These are phyloP conservation scores for Coniophora puteana DNA, from an alignment of 1,284 basidiomycete species.

Conservation along the genomic window DNA sequence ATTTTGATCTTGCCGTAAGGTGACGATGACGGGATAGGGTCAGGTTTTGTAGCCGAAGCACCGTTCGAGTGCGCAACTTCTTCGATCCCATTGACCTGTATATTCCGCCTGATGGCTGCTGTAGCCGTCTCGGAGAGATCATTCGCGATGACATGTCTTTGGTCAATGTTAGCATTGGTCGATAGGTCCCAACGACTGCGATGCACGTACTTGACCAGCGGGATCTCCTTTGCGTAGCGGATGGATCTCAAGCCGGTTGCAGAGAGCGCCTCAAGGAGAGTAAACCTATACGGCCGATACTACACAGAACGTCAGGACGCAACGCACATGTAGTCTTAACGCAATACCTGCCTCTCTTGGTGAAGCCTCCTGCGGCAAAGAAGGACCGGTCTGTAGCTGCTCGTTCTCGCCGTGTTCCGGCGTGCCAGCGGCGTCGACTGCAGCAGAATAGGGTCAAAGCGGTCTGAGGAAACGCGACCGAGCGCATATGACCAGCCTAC, in stretches of 20 bases:
- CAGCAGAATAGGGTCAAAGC: too few species aligned
- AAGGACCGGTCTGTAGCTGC: background rate
- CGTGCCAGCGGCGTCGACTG: too few species aligned
- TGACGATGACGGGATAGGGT: too few species aligned
- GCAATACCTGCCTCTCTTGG: background rate
- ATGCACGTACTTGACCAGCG: constrained; percentile 70
- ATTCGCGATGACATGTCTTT: constrained; percentile 89
- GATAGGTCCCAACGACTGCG: background rate
- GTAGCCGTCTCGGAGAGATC: constrained; percentile 86
- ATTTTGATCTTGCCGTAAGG: constrained; percentile 66
- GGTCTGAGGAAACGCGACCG: background rate
- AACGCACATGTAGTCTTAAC: constrained; percentile 11
- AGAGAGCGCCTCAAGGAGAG: constrained; percentile 91
- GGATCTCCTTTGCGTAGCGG: constrained; percentile 97
- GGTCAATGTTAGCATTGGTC: constrained; percentile 6
- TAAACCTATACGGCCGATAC: constrained; percentile 66
- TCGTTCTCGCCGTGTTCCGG: too few species aligned
- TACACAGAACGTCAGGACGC: constrained; percentile 12
- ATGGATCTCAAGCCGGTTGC: constrained; percentile 96
- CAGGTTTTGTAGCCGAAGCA: constrained; percentile 14
- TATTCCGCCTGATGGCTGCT: constrained; percentile 85
- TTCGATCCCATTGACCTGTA: constrained; percentile 82
- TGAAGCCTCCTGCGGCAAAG: constrained; percentile 1
- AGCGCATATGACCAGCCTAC: background rate
- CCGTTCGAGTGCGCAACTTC: constrained; percentile 14